Conservation (phyloP, 2,329 filamentous ascomycete species). For the Lecanosticta acicola region DNA sequence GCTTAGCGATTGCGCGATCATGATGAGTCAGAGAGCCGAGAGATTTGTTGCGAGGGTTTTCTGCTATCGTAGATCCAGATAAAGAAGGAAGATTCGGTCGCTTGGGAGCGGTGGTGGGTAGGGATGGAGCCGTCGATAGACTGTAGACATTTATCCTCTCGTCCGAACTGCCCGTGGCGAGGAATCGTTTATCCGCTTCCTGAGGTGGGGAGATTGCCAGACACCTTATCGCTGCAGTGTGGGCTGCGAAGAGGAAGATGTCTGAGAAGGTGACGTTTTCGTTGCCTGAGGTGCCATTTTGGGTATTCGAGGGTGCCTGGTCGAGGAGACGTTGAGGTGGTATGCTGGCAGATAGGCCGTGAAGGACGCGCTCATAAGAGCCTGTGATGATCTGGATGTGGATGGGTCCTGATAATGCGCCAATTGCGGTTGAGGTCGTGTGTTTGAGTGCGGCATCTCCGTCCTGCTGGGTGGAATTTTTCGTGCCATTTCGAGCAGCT, state of each 20-base stretch:
- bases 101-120: constrained; percentile 41
- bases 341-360: constrained; percentile 79
- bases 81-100: constrained; percentile 53
- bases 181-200: constrained; percentile 67
- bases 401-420: constrained; percentile 28
- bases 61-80: constrained; percentile 65
- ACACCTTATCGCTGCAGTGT: constrained; percentile 82
- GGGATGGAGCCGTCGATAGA: constrained; percentile 56
- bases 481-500: constrained; percentile 6
- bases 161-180: constrained; percentile 88
- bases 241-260: constrained; percentile 92
- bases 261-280: constrained; percentile 66
- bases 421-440: neutral
- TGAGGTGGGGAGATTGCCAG: constrained; percentile 70
- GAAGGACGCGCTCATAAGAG: constrained; percentile 88
- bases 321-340: constrained; percentile 27
- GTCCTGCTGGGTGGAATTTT: neutral
- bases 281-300: constrained; percentile 17
- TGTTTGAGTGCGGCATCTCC: neutral
- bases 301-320: constrained; percentile 3
- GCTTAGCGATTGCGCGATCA: constrained; percentile 68
- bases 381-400: constrained; percentile 87
- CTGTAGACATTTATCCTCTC: constrained; percentile 94
- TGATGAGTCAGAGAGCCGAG: constrained; percentile 85
- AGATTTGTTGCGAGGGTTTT: constrained; percentile 83